A percentile compares a stretch with the other conserved stretches of the same genome.
phyloP scores from a whole-genome alignment of 2,329 filamentous ascomycete genomes.

The Alternaria sp. region DNA sequence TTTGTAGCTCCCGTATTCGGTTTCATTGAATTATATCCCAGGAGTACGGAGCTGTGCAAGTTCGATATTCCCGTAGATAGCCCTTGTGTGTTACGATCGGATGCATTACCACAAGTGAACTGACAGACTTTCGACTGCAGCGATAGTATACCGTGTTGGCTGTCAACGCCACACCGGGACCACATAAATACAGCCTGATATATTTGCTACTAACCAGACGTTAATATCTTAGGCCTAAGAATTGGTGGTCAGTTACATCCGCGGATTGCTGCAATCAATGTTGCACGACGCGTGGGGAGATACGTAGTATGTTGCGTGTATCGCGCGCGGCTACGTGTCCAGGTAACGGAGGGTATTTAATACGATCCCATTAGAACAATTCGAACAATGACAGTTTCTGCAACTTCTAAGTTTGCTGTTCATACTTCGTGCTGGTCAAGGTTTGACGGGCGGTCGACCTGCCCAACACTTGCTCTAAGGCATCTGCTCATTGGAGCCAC shows the following conservation, averaged over 20 bases:
- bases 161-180: background rate
- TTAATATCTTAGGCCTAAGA: background rate
- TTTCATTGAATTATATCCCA: background rate
- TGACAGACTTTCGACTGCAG: background rate
- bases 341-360: background rate
- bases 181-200: background rate
- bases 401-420: background rate
- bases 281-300: slow-evolving; percentile 22
- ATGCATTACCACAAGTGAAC: background rate
- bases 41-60: background rate
- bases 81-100: slow-evolving; percentile 5
- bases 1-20: slow-evolving; percentile 13
- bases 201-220: background rate
- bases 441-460: background rate
- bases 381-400: background rate
- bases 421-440: background rate
- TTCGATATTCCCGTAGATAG: background rate
- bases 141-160: background rate
- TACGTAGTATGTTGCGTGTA: background rate
- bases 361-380: background rate
- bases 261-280: background rate
- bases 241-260: slow-evolving; percentile 4
- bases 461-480: background rate
- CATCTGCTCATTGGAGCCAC: background rate
- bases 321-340: background rate